Conservation (phyloP, 2,329 filamentous ascomycete species). For the Didymosphaeria variabile region DNA sequence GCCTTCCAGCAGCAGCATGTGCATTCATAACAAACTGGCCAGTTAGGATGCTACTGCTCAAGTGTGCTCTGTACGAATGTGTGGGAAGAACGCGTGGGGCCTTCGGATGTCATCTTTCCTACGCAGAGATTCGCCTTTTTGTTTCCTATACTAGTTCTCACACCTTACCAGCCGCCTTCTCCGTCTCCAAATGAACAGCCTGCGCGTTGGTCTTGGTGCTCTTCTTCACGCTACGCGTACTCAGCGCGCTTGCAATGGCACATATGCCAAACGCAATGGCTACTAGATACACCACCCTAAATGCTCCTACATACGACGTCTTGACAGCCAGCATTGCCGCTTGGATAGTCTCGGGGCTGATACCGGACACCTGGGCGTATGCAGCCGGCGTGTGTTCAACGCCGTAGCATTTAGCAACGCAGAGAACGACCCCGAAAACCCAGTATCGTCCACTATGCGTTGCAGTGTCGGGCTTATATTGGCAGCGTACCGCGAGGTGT, state of each 20-base stretch:
- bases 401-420: constrained; percentile 39
- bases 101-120: no score
- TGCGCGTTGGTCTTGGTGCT: constrained; percentile 39
- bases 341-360: constrained; percentile 35
- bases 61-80: not conserved
- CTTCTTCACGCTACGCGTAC: constrained; percentile 43
- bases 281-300: constrained; percentile 48
- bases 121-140: not conserved
- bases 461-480: constrained; percentile 18
- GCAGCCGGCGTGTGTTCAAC: constrained; percentile 45
- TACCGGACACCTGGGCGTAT: constrained; percentile 40
- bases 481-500: constrained; percentile 38
- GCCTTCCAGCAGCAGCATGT: not conserved
- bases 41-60: not conserved
- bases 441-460: constrained; percentile 10
- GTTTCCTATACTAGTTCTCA: not conserved
- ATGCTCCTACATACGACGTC: constrained; percentile 46
- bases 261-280: constrained; percentile 49
- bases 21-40: not conserved
- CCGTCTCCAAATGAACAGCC: constrained; percentile 28
- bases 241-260: constrained; percentile 41
- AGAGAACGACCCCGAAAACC: constrained; percentile 18
- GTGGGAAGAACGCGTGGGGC: not conserved
- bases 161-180: constrained; percentile 16
- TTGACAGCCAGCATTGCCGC: constrained; percentile 41